A percentile compares a stretch with the other conserved stretches of the same genome.
These are phyloP conservation scores for Amylocystis lapponica DNA, from an alignment of 768 basidiomycete species.

Conservation along the genomic window DNA sequence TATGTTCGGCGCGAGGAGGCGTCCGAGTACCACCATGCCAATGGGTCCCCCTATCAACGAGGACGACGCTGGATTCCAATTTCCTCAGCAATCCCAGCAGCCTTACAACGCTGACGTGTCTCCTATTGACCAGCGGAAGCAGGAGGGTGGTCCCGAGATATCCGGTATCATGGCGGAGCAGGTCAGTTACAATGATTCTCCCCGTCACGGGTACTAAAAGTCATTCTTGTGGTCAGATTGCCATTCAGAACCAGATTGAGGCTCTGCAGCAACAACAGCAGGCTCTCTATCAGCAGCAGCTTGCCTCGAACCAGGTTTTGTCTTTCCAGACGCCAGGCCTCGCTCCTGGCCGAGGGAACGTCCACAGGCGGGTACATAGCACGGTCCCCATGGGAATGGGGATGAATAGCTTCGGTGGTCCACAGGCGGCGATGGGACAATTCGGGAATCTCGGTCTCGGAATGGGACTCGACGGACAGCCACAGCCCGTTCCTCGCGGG, in stretches of 20 bases:
- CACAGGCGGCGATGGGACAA: slow-evolving; percentile 61
- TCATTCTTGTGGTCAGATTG: slow-evolving; percentile 48
- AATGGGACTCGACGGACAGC: slow-evolving; percentile 53
- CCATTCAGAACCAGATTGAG: slow-evolving; percentile 87
- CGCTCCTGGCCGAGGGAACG: slow-evolving; percentile 48
- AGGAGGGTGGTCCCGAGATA: slow-evolving; percentile 66
- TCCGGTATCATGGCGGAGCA: slow-evolving; percentile 94
- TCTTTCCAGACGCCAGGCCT: slow-evolving; percentile 76
- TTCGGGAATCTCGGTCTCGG: slow-evolving; percentile 54
- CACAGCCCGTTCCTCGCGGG: slow-evolving; percentile 66
- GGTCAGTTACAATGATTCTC: slow-evolving; percentile 46
- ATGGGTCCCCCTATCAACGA: slow-evolving; percentile 74
- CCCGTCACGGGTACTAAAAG: too few relatives aligned
- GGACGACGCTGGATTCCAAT: slow-evolving; percentile 78
- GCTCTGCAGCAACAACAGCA: slow-evolving; percentile 87
- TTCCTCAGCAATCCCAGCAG: slow-evolving; percentile 54
- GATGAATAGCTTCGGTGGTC: slow-evolving; percentile 35
- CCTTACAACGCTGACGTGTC: slow-evolving; percentile 25
- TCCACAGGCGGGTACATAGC: slow-evolving; percentile 84
- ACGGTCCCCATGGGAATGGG: slow-evolving; percentile 59
- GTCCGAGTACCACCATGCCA: slow-evolving; percentile 41
- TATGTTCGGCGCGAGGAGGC: slow-evolving; percentile 72
- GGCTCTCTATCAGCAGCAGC: slow-evolving; percentile 82
- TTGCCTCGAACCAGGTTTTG: slow-evolving; percentile 82
- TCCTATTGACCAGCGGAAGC: slow-evolving; percentile 42